Evolutionary conservation across 2,329 filamentous ascomycete genomes (phyloP), one percentile per base, ranked within the genome.

Genomic region (Cladorrhinum sp.): DNA sequence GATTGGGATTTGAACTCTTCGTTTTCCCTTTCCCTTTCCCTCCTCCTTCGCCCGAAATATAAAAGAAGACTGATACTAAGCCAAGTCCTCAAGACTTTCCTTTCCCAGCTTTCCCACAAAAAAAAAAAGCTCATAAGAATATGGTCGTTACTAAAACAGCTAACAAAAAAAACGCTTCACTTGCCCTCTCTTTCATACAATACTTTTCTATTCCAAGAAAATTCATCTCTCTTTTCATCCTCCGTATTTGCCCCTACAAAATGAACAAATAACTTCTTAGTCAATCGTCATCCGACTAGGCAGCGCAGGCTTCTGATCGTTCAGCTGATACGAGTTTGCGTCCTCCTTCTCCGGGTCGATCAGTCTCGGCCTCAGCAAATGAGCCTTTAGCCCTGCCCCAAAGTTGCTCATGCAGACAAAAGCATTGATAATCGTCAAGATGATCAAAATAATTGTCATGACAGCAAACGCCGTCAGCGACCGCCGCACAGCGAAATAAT

Each of bases 391-490:
- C 8, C 95, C 95, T 66, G 88, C 88, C 75, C 89, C 85, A 77
- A 98, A 99, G 78, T 98, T 98, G 74, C 83, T 79, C 76, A 92
- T 93, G 81, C 93, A 98, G 69, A 93, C 81, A 70, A 90, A 86
- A 41, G 92, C 93, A 68, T 96, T 93, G 73, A 84, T 77, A 68
- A 99, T 97, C 62, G 95, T 99, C 64, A 92, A 79, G 55, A 98
- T 78, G 68, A 99, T 91, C 62, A 98, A 80, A 25, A 96, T 76
- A 61, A 99, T 91, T 45, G 95, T 97, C 69, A 99, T 88, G 64
- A 96, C 87, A 55, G 95, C 93, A 71, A 99, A 99, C 62, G 92
- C 91, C 4, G 93, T 97, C 71, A 99, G 81, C 16, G 90, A 93
- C 71, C 89, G 90, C 63, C 89, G 85, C 38, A 95, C 93, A 3